phyloP scores from a whole-genome alignment of 129 eudicot species.

The Artemisia tridentata region DNA sequence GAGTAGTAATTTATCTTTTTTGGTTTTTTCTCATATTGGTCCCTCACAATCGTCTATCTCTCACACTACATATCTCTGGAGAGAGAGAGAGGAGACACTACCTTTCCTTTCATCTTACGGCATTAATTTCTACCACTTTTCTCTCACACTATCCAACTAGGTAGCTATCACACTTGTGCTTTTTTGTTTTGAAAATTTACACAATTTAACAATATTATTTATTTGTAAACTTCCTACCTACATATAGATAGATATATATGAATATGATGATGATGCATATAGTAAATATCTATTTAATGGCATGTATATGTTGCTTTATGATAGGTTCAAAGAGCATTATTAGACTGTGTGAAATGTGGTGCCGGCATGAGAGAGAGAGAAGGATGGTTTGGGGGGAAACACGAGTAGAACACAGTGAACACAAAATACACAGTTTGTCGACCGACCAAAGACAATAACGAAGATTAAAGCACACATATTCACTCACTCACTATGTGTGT shows the following conservation, averaged over 20 bases:
- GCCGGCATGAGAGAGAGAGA: conserved; percentile 29
- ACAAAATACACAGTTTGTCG: conserved; percentile 79
- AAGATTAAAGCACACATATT: conserved; percentile 30
- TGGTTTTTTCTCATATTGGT: conserved; percentile 34
- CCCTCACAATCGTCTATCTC: conserved; percentile 35
- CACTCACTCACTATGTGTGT: not conserved
- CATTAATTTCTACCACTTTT: conserved; percentile 56
- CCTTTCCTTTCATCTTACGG: conserved; percentile 84
- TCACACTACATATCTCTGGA: not conserved
- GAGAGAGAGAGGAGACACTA: conserved; percentile 35
- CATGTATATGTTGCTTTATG: conserved; percentile 27
- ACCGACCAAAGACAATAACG: conserved; percentile 65
- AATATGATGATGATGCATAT: no score
- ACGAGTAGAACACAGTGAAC: conserved; percentile 51
- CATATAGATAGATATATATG: conserved; percentile 17
- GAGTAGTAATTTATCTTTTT: conserved; percentile 48
- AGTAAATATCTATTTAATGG: not conserved
- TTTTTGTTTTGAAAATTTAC: conserved; percentile 13
- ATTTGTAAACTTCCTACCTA: conserved; percentile 23
- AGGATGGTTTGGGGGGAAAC: conserved; percentile 32
- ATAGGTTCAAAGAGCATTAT: conserved; percentile 45
- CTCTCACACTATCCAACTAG: conserved; percentile 40
- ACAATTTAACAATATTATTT: conserved; percentile 13
- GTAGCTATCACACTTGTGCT: conserved; percentile 40
- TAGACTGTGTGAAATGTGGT: conserved; percentile 37